Evolutionary conservation across 2,329 filamentous ascomycete genomes (phyloP).

Genomic region (Conoideocrella luteorostrata): DNA sequence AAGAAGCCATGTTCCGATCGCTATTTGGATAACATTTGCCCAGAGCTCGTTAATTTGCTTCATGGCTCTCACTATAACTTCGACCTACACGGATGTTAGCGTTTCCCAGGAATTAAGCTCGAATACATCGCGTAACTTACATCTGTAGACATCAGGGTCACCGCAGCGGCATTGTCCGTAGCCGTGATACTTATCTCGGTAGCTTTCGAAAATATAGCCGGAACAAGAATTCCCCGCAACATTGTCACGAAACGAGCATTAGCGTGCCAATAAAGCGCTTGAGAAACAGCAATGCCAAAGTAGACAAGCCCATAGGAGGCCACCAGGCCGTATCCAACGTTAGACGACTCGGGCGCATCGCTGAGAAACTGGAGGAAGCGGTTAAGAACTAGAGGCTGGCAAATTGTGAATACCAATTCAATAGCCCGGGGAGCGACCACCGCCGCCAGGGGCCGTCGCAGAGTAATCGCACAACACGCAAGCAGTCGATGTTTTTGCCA

Average conservation of each 20-base stretch:
- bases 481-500: conserved; percentile 12
- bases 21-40: conserved; percentile 29
- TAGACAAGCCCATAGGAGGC: conserved; percentile 27
- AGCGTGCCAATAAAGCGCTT: conserved; percentile 25
- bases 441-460: conserved; percentile 22
- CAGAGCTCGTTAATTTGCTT: conserved; percentile 30
- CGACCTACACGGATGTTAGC: conserved; percentile 20
- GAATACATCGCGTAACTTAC: conserved; percentile 16
- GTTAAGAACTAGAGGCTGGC: conserved; percentile 30
- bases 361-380: conserved; percentile 26
- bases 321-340: conserved; percentile 25
- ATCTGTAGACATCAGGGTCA: conserved; percentile 37
- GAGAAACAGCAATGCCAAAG: conserved; percentile 23
- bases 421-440: conserved; percentile 25
- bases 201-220: conserved; percentile 27
- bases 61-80: conserved; percentile 29
- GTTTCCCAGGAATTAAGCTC: not conserved
- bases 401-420: conserved; percentile 29
- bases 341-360: conserved; percentile 9
- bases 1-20: conserved; percentile 26
- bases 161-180: conserved; percentile 25
- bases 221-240: conserved; percentile 24
- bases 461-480: conserved; percentile 19
- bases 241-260: conserved; percentile 26
- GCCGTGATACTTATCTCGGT: conserved; percentile 21